phyloP scores from a whole-genome alignment of 345 rosid species.

The Cardamine occulta region DNA sequence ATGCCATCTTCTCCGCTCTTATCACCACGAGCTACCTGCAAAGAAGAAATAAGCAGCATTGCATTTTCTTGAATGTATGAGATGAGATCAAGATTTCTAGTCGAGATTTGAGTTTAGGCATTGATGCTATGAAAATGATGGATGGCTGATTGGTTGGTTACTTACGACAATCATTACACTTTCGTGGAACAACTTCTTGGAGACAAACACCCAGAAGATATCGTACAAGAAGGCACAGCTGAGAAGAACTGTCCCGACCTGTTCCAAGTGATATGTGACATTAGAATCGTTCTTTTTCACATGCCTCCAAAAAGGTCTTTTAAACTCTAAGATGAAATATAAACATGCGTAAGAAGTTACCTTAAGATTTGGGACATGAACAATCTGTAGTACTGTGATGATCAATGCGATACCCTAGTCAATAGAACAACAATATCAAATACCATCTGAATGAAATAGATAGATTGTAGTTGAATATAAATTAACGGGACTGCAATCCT shows the following conservation, averaged over 20 bases:
- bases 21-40: constrained; percentile 97
- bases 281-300: constrained; percentile 20
- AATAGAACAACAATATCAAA: constrained; percentile 32
- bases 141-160: constrained; percentile 31
- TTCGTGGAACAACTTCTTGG: constrained; percentile 92
- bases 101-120: constrained; percentile 10
- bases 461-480: constrained; percentile 4
- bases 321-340: not conserved
- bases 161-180: constrained; percentile 99
- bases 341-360: constrained; percentile 44
- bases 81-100: constrained; percentile 16
- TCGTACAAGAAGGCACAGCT: constrained; percentile 95
- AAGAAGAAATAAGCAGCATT: constrained; percentile 24
- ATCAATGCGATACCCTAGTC: constrained; percentile 92
- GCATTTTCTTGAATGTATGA: not conserved
- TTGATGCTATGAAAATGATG: not conserved
- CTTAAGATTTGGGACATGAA: constrained; percentile 96
- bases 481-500: constrained; percentile 40
- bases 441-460: constrained; percentile 1
- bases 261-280: constrained; percentile 40
- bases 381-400: constrained; percentile 93
- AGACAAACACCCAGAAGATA: constrained; percentile 98
- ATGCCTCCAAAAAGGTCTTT: not conserved
- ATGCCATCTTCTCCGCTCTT: constrained; percentile 96
- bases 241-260: constrained; percentile 98